phyloP scores from a whole-genome alignment of 75 land plant species.

The Sequoia sempervirens region DNA sequence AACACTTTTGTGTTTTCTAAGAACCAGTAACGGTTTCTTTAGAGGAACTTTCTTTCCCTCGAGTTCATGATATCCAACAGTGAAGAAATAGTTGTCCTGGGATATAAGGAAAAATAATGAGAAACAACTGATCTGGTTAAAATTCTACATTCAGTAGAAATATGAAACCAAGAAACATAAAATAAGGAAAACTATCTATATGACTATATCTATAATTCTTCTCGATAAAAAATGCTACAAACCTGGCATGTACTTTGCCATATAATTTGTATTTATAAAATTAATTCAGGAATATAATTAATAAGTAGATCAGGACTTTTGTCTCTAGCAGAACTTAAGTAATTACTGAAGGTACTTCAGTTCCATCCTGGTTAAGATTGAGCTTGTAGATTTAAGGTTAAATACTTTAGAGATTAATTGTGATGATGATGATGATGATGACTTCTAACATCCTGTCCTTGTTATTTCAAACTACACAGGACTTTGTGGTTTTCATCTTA shows the following conservation, averaged over 20 bases:
- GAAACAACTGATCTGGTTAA: background rate
- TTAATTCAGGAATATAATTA: background rate
- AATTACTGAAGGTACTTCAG: background rate
- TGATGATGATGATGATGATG: background rate
- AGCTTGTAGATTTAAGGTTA: background rate
- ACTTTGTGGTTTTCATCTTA: background rate
- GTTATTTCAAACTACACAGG: background rate
- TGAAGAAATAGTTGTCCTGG: slow-evolving; percentile 70
- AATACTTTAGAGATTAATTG: background rate
- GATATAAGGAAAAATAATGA: background rate
- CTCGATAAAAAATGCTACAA: background rate
- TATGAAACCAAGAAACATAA: background rate
- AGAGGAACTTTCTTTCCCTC: slow-evolving; percentile 65
- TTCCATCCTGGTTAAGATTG: slow-evolving; percentile 1
- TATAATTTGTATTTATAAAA: background rate
- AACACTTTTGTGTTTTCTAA: slow-evolving; percentile 40
- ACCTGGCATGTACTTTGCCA: background rate
- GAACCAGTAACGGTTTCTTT: slow-evolving; percentile 78
- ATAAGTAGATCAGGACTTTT: background rate
- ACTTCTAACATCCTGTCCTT: background rate
- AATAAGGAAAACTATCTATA: background rate
- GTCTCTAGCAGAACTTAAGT: background rate
- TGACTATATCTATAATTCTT: background rate
- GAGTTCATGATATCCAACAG: slow-evolving; percentile 87
- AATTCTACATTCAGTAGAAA: background rate